Base-by-base conservation (phyloP, 768 basidiomycete species). In the Mycena latifolia region DNA sequence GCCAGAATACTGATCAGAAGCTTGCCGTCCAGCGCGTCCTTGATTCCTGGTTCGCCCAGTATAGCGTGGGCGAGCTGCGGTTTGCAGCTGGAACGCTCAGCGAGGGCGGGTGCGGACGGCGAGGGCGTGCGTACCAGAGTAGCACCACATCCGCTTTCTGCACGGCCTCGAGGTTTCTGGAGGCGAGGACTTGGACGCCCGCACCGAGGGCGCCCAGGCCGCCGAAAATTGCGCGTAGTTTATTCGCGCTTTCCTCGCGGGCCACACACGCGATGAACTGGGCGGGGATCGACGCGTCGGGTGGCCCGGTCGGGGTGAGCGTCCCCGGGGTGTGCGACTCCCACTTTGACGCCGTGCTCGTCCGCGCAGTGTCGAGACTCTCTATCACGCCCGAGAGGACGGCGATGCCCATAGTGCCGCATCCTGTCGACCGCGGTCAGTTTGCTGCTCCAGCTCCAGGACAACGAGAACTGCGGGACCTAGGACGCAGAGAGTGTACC, bases 371-470 rank as follows among this genome's bases (percentile, higher is more conserved):
- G 77, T 95, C 86, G 46, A 98, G 88, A 74, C 93, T 93, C 67
- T 91, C 87, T 55, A 98, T 82, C 45, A 98, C 92, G 48, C 98
- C 98, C 25, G 97, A 96, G 53, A 96, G 87, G 76, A 99, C 86
- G 63, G 98, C 96, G 72, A 98, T 80, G 62, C 98, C 98, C 98
- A 99, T 99, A 14, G 97, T 99, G 62, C 98, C 98, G 78, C 98
- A 99, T 84, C 97, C 98, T 91, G 73, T 66, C 69, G 68, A 64
- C 71, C 63, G 60, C 58, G 55, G 37, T 70, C 62, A 67, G 35
- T 50, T 24, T 11, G n/a, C n/a, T 15, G 24, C 33, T 35, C 33
- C 33, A 35, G 24, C 12, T 25, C 5, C 12, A 53, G 62, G 37
- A n/a, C n/a, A n/a, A n/a, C n/a, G n/a, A n/a, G n/a, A 46, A 65